Evolutionary conservation across 2,329 filamentous ascomycete species (phyloP).

Genomic region (Thelonectria blattea): DNA sequence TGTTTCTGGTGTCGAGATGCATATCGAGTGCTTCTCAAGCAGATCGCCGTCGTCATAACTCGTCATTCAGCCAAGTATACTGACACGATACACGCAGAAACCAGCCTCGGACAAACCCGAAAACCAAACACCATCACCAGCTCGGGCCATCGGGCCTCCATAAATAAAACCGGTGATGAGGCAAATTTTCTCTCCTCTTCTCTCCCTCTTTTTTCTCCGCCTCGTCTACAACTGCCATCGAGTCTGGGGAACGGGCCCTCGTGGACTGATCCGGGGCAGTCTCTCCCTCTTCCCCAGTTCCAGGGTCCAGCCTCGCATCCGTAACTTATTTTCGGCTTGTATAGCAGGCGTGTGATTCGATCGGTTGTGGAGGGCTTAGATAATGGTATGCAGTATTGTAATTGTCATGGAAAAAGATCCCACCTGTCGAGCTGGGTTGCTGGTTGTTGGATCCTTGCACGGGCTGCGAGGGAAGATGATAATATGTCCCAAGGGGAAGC

Average conservation of each 20-base stretch:
- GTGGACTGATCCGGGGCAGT: background rate
- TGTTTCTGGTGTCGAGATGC: too few relatives aligned
- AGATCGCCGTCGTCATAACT: too few relatives aligned
- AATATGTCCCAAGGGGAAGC: background rate
- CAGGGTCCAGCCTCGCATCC: background rate
- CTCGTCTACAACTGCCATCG: background rate
- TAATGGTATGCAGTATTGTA: background rate
- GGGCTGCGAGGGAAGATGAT: background rate
- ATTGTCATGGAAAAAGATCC: background rate
- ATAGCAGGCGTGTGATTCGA: background rate
- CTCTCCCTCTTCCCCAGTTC: background rate
- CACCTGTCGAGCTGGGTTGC: background rate
- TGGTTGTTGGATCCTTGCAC: background rate
- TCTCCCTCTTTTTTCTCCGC: background rate
- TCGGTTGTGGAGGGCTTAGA: background rate
- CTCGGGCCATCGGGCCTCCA: slow-evolving; percentile 5
- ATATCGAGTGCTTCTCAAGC: too few relatives aligned
- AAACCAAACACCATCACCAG: background rate
- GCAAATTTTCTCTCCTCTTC: background rate
- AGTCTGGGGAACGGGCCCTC: slow-evolving; percentile 4
- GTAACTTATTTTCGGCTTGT: background rate
- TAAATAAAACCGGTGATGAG: background rate
- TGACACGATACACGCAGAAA: background rate
- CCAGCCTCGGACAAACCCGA: background rate
- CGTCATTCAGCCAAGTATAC: background rate